Percentiles rank a stretch among this genome's conserved stretches.
Conservation (phyloP, 2,329 filamentous ascomycete genomes). For the Calonectria pauciramosa region DNA sequence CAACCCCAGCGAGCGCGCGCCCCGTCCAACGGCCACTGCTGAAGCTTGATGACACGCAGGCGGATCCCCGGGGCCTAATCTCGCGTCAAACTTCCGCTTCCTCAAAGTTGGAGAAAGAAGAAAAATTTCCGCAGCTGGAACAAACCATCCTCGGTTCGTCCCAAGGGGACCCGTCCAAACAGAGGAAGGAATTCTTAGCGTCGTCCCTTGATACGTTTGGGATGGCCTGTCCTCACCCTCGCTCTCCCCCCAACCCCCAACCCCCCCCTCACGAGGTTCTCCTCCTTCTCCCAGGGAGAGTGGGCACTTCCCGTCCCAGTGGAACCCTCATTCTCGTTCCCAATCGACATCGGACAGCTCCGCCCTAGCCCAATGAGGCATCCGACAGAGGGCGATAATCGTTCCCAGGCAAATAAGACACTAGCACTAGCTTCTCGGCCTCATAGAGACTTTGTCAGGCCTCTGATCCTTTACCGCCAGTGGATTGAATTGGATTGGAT, state of each 20-base stretch:
- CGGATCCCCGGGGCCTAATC: not conserved
- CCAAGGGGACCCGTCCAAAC: not conserved
- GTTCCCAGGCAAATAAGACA: not conserved
- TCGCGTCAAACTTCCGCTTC: not conserved
- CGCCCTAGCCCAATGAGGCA: not conserved
- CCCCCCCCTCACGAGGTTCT: not conserved
- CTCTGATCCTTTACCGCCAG: conserved; percentile 6
- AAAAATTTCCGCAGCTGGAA: not conserved
- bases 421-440: not conserved
- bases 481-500: not conserved
- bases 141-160: not conserved
- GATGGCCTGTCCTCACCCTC: not conserved
- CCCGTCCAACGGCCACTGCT: not conserved
- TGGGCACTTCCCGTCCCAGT: conserved; percentile 14
- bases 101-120: not conserved
- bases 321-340: conserved; percentile 11
- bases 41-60: not conserved
- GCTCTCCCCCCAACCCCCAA: not conserved
- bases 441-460: not conserved
- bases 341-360: not conserved
- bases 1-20: not conserved
- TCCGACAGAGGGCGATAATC: not conserved
- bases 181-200: conserved; percentile 1
- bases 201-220: not conserved
- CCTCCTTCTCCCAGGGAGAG: not conserved